phyloP scores from a whole-genome alignment of 768 basidiomycete genomes.

The Strobilomyces echinocephalus region DNA sequence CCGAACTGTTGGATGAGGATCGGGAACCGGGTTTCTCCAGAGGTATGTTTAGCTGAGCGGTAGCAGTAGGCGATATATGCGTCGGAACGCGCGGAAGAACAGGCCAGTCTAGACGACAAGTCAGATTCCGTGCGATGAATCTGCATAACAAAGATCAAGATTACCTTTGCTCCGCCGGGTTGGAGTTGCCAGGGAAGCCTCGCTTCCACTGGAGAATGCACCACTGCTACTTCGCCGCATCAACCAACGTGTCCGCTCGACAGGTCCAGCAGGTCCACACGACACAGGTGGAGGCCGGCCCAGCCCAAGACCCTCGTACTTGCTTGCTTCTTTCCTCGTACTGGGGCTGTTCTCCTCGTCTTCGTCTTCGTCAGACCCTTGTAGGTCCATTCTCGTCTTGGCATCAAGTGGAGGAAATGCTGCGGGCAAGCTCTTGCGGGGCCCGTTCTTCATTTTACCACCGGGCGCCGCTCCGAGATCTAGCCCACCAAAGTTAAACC shows the following conservation, averaged over 20 bases:
- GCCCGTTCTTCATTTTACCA: constrained; percentile 44
- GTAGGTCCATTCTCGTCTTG: constrained; percentile 26
- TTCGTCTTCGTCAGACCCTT: constrained; percentile 56
- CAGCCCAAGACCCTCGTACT: constrained; percentile 62
- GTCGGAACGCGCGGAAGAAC: constrained; percentile 46
- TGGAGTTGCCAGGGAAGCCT: constrained; percentile 57
- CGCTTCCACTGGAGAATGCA: constrained; percentile 74
- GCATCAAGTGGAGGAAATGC: constrained; percentile 49
- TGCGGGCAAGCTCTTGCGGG: constrained; percentile 71
- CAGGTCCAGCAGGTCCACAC: constrained; percentile 27
- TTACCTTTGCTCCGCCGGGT: constrained; percentile 50
- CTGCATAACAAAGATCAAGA: constrained; percentile 37
- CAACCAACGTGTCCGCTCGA: constrained; percentile 53
- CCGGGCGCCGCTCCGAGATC: constrained; percentile 35
- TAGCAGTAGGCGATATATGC: constrained; percentile 45
- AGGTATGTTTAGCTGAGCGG: constrained; percentile 32
- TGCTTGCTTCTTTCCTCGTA: constrained; percentile 42
- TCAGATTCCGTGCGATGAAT: constrained; percentile 1
- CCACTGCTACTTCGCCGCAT: constrained; percentile 79
- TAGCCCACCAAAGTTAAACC: constrained; percentile 42
- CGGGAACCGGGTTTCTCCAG: constrained; percentile 52
- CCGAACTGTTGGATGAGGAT: constrained; percentile 52
- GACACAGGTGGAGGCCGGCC: constrained; percentile 52
- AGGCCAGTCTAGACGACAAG: constrained; percentile 45
- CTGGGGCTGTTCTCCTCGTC: constrained; percentile 65